Conservation (phyloP, 2,329 filamentous ascomycete species). For the Sarocladium oryzae region DNA sequence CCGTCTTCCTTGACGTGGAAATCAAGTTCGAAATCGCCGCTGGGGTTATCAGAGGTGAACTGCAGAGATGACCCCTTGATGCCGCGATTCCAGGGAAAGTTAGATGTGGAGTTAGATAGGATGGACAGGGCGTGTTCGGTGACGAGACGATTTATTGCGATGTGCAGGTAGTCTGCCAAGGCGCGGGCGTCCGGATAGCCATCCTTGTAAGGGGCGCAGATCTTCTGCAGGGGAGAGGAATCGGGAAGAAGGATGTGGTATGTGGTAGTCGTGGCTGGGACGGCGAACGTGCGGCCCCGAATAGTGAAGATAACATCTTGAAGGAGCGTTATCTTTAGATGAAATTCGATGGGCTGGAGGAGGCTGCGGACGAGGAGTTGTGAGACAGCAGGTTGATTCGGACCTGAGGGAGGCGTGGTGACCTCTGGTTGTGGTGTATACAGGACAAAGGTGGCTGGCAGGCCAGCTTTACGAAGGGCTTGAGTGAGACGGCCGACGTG, state of each 20-base stretch:
- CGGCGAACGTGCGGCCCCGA: conserved; percentile 36
- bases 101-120: conserved; percentile 14
- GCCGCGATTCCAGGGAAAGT: conserved; percentile 3
- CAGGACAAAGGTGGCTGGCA: conserved; percentile 37
- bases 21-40: conserved; percentile 20
- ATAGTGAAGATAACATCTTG: conserved; percentile 36
- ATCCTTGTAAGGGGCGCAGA: conserved; percentile 38
- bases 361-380: conserved; percentile 38
- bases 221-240: conserved; percentile 25
- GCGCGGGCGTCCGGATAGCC: conserved; percentile 38
- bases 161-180: conserved; percentile 39
- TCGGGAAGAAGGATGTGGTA: conserved; percentile 36
- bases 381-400: conserved; percentile 32
- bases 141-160: conserved; percentile 34
- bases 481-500: conserved; percentile 38
- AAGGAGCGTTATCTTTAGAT: conserved; percentile 39
- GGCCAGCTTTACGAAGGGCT: conserved; percentile 39
- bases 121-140: conserved; percentile 26
- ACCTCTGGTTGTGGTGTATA: conserved; percentile 28
- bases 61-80: conserved; percentile 27
- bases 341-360: conserved; percentile 34
- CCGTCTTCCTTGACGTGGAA: conserved; percentile 23
- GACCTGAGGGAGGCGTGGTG: conserved; percentile 24
- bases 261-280: conserved; percentile 37
- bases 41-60: conserved; percentile 19